Conservation (phyloP, 176 grass and related monocot genomes). For the Juncus inflexus region DNA sequence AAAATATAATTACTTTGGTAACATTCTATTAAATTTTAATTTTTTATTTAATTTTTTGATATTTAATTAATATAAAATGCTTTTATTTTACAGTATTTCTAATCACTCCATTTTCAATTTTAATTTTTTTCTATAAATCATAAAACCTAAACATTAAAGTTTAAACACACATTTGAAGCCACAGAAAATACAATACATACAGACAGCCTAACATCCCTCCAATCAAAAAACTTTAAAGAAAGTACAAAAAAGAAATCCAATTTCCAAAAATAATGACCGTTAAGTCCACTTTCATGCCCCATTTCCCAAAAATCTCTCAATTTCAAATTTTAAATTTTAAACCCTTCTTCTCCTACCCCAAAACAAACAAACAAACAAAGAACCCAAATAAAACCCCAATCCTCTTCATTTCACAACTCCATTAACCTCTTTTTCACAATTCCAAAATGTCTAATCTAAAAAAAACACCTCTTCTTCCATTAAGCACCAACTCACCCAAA, state of each 20-base stretch:
- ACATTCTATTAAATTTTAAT: no score
- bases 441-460: slow-evolving; percentile 32
- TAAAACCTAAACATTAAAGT: no score
- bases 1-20: no score
- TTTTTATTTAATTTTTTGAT: no score
- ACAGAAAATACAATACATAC: no score
- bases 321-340: slow-evolving; percentile 71
- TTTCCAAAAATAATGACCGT: slow-evolving; percentile 43
- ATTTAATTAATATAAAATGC: no score
- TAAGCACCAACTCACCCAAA: slow-evolving; percentile 30
- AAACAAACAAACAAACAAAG: not conserved
- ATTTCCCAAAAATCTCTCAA: not conserved
- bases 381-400: not conserved
- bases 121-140: no score
- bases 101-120: no score
- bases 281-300: slow-evolving; percentile 11
- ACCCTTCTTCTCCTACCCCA: not conserved
- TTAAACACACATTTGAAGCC: no score
- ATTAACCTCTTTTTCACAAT: not conserved
- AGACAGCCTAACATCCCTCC: no score
- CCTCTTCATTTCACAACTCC: not conserved
- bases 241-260: slow-evolving; percentile 8
- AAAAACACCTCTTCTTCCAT: slow-evolving; percentile 46
- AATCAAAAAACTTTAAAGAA: no score
- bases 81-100: no score